Percentiles rank a stretch among this genome's conserved stretches.
These are phyloP conservation scores for Hyparrhenia diplandra DNA, from an alignment of 176 grass and related monocot genomes.

Conservation along the genomic window DNA sequence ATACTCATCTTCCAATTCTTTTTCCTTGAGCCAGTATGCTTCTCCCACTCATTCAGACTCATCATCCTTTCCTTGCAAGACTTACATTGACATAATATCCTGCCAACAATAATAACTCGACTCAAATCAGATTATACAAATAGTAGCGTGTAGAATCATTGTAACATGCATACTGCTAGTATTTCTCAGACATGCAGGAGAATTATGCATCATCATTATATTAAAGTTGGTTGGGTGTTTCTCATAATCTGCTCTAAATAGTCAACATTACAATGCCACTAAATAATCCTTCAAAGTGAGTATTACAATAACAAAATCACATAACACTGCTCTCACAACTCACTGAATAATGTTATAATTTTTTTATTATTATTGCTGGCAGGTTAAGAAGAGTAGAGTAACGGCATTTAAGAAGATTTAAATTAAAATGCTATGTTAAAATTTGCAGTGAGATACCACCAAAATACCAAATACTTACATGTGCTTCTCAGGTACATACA, in stretches of 20 bases:
- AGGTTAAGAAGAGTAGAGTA: neutral
- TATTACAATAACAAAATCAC: neutral
- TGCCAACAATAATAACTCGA: conserved; percentile 35
- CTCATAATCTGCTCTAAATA: neutral
- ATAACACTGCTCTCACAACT: neutral
- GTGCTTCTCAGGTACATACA: conserved; percentile 79
- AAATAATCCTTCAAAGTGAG: neutral
- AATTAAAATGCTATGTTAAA: conserved; percentile 8
- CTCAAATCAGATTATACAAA: conserved; percentile 25
- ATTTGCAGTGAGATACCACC: conserved; percentile 2
- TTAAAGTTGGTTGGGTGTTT: neutral
- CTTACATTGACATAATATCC: conserved; percentile 62
- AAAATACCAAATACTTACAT: conserved; percentile 55
- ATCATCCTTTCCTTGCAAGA: conserved; percentile 66
- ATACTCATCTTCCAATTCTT: conserved; percentile 91
- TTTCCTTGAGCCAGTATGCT: conserved; percentile 86
- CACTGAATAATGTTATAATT: neutral
- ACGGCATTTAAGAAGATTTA: conserved; percentile 8
- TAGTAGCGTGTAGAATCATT: neutral
- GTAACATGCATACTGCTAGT: neutral
- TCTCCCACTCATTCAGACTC: conserved; percentile 73
- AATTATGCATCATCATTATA: neutral
- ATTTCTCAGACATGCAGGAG: neutral
- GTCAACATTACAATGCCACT: neutral
- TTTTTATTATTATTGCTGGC: no score